A percentile compares a stretch with the other conserved stretches of the same genome.
These are phyloP conservation scores for Trypethelium eluteriae DNA, from an alignment of 495 filamentous ascomycete species.

Conservation along the genomic window DNA sequence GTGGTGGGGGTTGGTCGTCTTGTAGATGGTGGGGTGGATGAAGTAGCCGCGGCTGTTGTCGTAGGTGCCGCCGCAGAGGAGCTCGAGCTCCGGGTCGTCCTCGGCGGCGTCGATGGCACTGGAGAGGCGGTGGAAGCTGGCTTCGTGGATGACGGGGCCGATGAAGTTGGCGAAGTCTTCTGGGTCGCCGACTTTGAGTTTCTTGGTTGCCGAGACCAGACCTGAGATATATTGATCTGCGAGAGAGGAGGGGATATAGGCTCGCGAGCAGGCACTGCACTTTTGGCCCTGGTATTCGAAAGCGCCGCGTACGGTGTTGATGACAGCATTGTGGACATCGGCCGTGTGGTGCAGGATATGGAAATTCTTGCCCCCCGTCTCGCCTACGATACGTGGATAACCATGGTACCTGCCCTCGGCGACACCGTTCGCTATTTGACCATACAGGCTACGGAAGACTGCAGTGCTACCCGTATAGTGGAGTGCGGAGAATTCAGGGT, in stretches of 20 bases:
- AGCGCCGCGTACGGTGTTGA: constrained; percentile 38
- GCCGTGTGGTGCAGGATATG: constrained; percentile 37
- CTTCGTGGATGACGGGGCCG: constrained; percentile 40
- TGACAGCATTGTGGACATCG: constrained; percentile 35
- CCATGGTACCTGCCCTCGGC: constrained; percentile 35
- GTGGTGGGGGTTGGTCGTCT: constrained; percentile 56
- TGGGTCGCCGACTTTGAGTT: constrained; percentile 35
- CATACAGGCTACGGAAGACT: constrained; percentile 36
- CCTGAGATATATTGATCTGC: constrained; percentile 33
- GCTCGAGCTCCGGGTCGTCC: constrained; percentile 53
- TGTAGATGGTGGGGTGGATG: constrained; percentile 61
- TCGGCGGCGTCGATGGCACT: constrained; percentile 53
- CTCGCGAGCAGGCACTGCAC: constrained; percentile 35
- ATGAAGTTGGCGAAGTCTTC: constrained; percentile 37
- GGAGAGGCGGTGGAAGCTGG: constrained; percentile 35
- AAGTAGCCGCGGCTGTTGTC: constrained; percentile 56
- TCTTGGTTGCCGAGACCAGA: constrained; percentile 32
- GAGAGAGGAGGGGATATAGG: constrained; percentile 34
- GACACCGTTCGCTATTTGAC: constrained; percentile 33
- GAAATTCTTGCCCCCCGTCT: constrained; percentile 42
- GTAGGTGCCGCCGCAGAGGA: constrained; percentile 52
- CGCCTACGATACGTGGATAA: constrained; percentile 40
- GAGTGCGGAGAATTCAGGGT: constrained; percentile 36
- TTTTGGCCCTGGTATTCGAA: constrained; percentile 43
- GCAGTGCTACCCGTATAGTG: constrained; percentile 40